Evolutionary conservation across 2,329 filamentous ascomycete genomes (phyloP), one percentile per base, ranked within the genome.

Genomic region (Hymenoscyphus albidus): DNA sequence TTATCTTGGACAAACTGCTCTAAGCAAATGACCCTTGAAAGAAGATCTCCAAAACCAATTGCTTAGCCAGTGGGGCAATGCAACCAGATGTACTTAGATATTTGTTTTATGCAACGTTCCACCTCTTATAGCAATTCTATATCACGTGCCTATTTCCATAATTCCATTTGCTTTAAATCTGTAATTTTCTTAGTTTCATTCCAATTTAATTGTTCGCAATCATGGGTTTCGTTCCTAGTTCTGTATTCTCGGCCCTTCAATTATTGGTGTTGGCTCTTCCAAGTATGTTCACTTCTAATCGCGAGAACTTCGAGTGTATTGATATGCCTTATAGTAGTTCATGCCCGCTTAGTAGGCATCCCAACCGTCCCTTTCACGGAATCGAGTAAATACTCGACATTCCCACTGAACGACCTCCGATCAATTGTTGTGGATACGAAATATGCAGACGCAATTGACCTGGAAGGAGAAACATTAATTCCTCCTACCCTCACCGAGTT

Each of bases 401-500:
- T 76, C 40, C 63, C 69, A 0, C 68, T 78, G 55, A 69, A 65
- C 4, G 64, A 64, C 22, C 59, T 77, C 16, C 72, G 72, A 35
- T 70, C 69, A 3, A 78, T 85, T 58, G 69, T 82, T 13, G 78
- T 86, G 10, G 79, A 85, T 65, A 63, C 69, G 2, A 70, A 71
- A 3, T 82, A 77, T 70, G 75, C 78, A 1, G 68, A 79, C 5
- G 65, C 72, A 0, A 76, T 78, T 5, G 79, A 86, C 68, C 72
- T 76, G 0, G 62, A 74, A 9, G 83, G 83, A 27, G 75, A 80
- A 66, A 85, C 82, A 0, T 71, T 83, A 16, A 84, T 85, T 22
- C 82, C 83, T 1, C 82, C 82, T 1, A 82, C 78, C 0, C 73
- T 85, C 2, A 69, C 68, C 9, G 76, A 80, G 2, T 85, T 85